A percentile compares a stretch with the other conserved stretches of the same genome.
Evolutionary conservation across 208 protist genomes (phyloP).

Genomic region (Crithidia acanthocephali): DNA sequence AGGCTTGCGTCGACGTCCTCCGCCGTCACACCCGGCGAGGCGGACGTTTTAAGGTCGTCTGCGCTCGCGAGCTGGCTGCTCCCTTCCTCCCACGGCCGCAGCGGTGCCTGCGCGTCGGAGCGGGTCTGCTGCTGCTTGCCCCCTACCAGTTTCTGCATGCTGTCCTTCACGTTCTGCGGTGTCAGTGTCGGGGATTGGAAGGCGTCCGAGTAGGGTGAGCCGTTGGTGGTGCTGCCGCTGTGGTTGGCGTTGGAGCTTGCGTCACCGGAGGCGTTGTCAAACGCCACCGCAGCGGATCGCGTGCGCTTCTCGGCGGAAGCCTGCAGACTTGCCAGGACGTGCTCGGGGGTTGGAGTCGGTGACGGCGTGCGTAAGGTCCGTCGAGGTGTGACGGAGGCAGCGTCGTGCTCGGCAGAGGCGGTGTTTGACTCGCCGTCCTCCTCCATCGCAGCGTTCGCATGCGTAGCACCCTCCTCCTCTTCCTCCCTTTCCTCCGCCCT

Average conservation of each 20-base stretch:
- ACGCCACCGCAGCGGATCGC: slow-evolving; percentile 22
- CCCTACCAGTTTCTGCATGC: slow-evolving; percentile 28
- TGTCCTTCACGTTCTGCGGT: slow-evolving; percentile 47
- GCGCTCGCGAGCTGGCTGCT: neutral
- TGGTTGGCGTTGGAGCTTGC: neutral
- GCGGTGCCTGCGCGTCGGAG: slow-evolving; percentile 34
- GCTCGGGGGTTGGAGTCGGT: slow-evolving; percentile 33
- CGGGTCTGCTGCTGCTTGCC: slow-evolving; percentile 23
- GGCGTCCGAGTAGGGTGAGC: neutral
- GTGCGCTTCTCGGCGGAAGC: slow-evolving; percentile 44
- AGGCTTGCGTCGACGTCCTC: slow-evolving; percentile 24
- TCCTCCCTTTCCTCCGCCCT: neutral
- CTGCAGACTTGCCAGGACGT: slow-evolving; percentile 43
- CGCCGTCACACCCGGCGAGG: slow-evolving; percentile 28
- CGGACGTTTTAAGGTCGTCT: slow-evolving; percentile 9
- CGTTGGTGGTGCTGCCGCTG: neutral
- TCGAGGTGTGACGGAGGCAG: neutral
- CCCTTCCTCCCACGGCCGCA: slow-evolving; percentile 27
- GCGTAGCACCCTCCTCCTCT: neutral
- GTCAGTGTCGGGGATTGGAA: slow-evolving; percentile 39
- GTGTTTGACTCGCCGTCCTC: neutral
- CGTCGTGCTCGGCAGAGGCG: neutral
- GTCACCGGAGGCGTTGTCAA: neutral
- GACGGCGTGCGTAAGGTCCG: slow-evolving; percentile 23
- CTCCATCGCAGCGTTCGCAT: neutral